Evolutionary conservation across 371 early-diverging fungal species (phyloP), one percentile per base, ranked within the genome.

Genomic region (Chytridium lagenaria): DNA sequence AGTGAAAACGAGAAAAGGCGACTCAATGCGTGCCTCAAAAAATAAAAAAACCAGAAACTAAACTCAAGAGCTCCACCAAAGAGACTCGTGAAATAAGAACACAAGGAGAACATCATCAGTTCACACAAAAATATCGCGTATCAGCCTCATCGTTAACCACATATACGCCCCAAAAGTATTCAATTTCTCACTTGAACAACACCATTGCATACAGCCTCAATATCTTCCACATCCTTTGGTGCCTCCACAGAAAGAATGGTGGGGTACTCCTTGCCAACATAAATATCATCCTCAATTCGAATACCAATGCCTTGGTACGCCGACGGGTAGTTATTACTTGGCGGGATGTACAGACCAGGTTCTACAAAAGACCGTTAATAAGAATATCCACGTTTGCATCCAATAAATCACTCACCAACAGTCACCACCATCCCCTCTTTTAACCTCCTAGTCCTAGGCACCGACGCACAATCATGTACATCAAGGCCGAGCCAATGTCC

Each of bases 261-360:
- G 2, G 93, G 91, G 3, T 90, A 89, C 67, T 63, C 52, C 51
- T 69, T 67, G 15, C 80, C 80, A 22, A 98, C 87, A 7, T 91
- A 89, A 0, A 98, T 89, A 80, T 97, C 92, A 77, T 98, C 99
- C 77, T 98, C 99, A 57, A 98, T 97, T 55, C 99, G 91, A 39
- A 98, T 92, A 19, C 96, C 97, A 68, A 94, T 93, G 1, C 95
- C 95, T 50, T 93, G 94, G 31, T 91, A 96, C 73, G 90, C 83
- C 63, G 85, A 83, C 1, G 97, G 96, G 78, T 89, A 96, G 19
- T 22, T 22, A 38, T 86, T 87, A 0, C 55, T 34, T 34, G 86
- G 84, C 0, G 98, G 97, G 38, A 97, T 90, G 77, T 98, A 98
- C 16, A 98, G 55, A 1, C 97, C 99, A 0, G 99, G 98, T 78